Evolutionary conservation across 2,329 filamentous ascomycete genomes (phyloP), one percentile per base, ranked within the genome.

Genomic region (Ophiostoma ulmi): DNA sequence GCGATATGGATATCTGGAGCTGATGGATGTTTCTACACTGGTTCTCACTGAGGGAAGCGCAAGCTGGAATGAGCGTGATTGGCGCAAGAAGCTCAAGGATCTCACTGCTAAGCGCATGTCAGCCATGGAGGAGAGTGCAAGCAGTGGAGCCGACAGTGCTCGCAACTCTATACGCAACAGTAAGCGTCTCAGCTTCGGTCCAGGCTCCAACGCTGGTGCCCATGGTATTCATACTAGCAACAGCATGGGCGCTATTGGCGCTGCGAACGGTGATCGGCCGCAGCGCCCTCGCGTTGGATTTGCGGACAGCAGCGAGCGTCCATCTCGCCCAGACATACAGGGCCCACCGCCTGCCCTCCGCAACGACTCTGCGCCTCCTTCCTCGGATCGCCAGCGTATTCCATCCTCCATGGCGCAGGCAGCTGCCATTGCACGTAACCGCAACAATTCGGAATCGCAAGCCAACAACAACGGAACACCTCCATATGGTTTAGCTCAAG

Each of bases 1-100:
- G 69, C 87, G 91, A 74, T 97, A 97, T 76, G 94, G 94, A 0
- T 98, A 98, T 76, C 81, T 99, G 36, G 95, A 98, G 76, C 88
- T 93, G 48, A 81, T 94, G 70, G 95, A 99, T 77, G 92, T 98
- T 20, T 89, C 90, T 4, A 86, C 86, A 69, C 82, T 98, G 61
- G 93, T 99, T 73, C 85, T 91, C 73, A 90, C 90, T 3, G 86
- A 93, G 3, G 92, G 91, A 26, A 97, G 91, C 78, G 81, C 86
- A 26, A 83, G 80, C 35, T 97, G 94, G 93, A 89, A 84, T 64
- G 95, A 98, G 80, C 86, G 89, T 35, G 92, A 97, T 74, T 99
- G 95, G 95, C 88, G 94, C 75, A 91, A 89, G 77, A 88, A 90
- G 76, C 81, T 99, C 78, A 98, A 97, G 80, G 93, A 97, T 72